Percentiles rank a stretch among this genome's conserved stretches.
phyloP scores from a whole-genome alignment of 2,329 filamentous ascomycete genomes.

The Scorias spongiosa region DNA sequence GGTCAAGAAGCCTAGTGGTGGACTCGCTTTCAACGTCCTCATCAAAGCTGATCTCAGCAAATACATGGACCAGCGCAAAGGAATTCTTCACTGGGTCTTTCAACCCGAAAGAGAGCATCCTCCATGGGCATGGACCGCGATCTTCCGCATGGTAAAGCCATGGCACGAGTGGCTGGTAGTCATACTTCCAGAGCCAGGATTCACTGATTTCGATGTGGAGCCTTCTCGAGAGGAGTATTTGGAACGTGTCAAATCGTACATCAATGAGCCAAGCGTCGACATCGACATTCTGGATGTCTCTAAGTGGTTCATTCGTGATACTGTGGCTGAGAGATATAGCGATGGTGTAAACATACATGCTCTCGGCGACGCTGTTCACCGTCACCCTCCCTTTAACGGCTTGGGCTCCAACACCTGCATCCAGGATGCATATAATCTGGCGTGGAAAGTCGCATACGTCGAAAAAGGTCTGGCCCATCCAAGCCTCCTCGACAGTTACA shows the following conservation, averaged over 20 bases:
- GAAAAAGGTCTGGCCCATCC: conserved; percentile 13
- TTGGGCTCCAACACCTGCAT: conserved; percentile 42
- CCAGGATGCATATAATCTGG: conserved; percentile 24
- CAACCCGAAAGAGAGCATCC: conserved; percentile 35
- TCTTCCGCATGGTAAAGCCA: conserved; percentile 46
- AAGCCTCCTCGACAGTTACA: conserved; percentile 17
- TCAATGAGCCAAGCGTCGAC: conserved; percentile 39
- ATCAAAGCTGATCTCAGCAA: conserved; percentile 37
- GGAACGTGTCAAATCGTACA: conserved; percentile 31
- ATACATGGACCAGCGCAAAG: conserved; percentile 34
- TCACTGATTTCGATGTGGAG: conserved; percentile 21
- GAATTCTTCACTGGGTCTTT: conserved; percentile 47
- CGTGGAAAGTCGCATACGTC: conserved; percentile 24
- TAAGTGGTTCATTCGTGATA: conserved; percentile 48
- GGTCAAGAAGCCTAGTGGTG: conserved; percentile 27
- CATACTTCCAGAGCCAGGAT: conserved; percentile 30
- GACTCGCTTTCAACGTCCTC: conserved; percentile 35
- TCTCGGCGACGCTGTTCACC: conserved; percentile 43
- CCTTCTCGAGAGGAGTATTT: conserved; percentile 34
- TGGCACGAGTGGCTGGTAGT: conserved; percentile 44
- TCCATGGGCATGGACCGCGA: conserved; percentile 34
- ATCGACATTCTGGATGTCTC: conserved; percentile 39
- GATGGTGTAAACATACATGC: conserved; percentile 36
- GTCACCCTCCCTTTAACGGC: conserved; percentile 43
- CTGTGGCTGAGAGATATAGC: conserved; percentile 40